Evolutionary conservation across 106 monocot species (phyloP).

Genomic region (Chionographis japonica): DNA sequence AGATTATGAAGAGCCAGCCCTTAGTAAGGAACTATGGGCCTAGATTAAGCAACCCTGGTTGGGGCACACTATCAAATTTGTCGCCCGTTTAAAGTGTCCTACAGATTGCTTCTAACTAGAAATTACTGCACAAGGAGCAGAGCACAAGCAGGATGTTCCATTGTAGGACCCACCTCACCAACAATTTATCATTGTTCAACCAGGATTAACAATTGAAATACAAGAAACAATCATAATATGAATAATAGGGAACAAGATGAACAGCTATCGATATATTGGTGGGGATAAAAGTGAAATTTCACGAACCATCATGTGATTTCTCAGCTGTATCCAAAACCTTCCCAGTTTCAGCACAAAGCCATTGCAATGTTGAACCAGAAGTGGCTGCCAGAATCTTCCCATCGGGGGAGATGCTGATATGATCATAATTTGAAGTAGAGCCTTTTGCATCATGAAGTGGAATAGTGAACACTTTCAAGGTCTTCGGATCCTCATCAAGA

Average conservation of each 20-base stretch:
- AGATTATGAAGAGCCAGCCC: no score
- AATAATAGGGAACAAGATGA: not conserved
- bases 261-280: not conserved
- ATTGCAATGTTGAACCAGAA: conserved; percentile 87
- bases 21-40: no score
- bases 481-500: conserved; percentile 97
- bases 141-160: no score
- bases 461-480: conserved; percentile 75
- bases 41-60: no score
- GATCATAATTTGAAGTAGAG: conserved; percentile 60
- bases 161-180: no score
- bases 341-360: conserved; percentile 86
- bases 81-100: no score
- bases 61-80: no score
- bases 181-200: no score
- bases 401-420: conserved; percentile 83
- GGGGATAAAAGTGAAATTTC: not conserved
- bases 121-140: no score
- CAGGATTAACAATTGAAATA: no score
- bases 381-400: conserved; percentile 70
- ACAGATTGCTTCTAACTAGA: no score
- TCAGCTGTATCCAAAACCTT: conserved; percentile 84
- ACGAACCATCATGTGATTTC: conserved; percentile 87
- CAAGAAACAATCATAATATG: not conserved
- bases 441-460: conserved; percentile 84